phyloP scores from a whole-genome alignment of 1,139 yeast genomes.

The Pichia sp. region DNA sequence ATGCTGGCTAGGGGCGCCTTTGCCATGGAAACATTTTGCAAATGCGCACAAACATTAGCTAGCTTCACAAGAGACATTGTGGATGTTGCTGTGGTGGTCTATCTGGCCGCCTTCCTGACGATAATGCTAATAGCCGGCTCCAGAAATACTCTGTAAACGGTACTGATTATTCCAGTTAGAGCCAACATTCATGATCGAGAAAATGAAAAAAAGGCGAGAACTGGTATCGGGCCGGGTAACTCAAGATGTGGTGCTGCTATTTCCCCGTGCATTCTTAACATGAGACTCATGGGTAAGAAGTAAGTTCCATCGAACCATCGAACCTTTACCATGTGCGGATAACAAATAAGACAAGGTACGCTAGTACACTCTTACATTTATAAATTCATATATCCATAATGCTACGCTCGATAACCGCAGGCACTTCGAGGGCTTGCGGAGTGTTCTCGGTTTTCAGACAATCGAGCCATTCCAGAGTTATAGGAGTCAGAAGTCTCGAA shows the following conservation, averaged over 20 bases:
- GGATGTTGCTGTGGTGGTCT: background rate
- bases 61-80: conserved; percentile 79
- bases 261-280: background rate
- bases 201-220: background rate
- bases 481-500: background rate
- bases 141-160: no score
- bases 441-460: background rate
- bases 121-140: no score
- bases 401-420: background rate
- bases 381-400: background rate
- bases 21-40: conserved; percentile 83
- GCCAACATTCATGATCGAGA: background rate
- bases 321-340: no score
- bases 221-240: conserved; percentile 7
- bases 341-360: no score
- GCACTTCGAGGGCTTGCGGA: background rate
- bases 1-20: conserved; percentile 70
- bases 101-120: background rate
- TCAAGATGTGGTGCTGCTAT: conserved; percentile 1
- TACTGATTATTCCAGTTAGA: no score
- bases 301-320: no score
- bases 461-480: background rate
- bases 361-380: background rate
- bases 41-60: conserved; percentile 82
- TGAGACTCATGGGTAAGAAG: background rate